Conservation (phyloP, 345 rosid genomes). For the Euphorbia tirucalli region DNA sequence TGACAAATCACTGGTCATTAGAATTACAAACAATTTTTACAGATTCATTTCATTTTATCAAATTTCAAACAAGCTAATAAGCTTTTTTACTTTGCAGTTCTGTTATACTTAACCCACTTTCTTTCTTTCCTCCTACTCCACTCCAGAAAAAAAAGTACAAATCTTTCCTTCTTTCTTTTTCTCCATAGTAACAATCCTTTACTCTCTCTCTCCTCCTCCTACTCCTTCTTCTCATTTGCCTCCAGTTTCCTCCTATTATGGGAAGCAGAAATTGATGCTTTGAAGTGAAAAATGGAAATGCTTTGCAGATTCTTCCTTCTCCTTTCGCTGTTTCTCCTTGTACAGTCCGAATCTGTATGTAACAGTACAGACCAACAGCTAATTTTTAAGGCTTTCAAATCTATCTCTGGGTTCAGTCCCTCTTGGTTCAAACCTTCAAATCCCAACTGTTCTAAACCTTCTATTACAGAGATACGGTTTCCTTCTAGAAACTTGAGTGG, state of each 20-base stretch:
- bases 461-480: slow-evolving; percentile 36
- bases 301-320: slow-evolving; percentile 33
- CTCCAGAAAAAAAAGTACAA: neutral
- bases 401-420: slow-evolving; percentile 61
- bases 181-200: neutral
- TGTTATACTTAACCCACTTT: slow-evolving; percentile 17
- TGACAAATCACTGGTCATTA: neutral
- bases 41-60: slow-evolving; percentile 4
- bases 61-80: too few species aligned
- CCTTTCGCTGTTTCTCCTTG: slow-evolving; percentile 39
- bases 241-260: slow-evolving; percentile 27
- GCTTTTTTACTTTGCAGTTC: too few species aligned
- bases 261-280: slow-evolving; percentile 11
- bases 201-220: neutral
- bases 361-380: slow-evolving; percentile 39
- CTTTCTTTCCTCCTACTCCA: slow-evolving; percentile 10
- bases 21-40: neutral
- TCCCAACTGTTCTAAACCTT: slow-evolving; percentile 46
- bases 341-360: slow-evolving; percentile 53
- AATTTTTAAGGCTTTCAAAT: slow-evolving; percentile 55
- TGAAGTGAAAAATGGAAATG: slow-evolving; percentile 26
- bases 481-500: slow-evolving; percentile 67
- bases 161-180: neutral
- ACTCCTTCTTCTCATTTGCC: too few species aligned
- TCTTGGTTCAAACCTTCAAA: slow-evolving; percentile 44